Conservation (phyloP, 306 rosid species). For the Vachellia collinsii region DNA sequence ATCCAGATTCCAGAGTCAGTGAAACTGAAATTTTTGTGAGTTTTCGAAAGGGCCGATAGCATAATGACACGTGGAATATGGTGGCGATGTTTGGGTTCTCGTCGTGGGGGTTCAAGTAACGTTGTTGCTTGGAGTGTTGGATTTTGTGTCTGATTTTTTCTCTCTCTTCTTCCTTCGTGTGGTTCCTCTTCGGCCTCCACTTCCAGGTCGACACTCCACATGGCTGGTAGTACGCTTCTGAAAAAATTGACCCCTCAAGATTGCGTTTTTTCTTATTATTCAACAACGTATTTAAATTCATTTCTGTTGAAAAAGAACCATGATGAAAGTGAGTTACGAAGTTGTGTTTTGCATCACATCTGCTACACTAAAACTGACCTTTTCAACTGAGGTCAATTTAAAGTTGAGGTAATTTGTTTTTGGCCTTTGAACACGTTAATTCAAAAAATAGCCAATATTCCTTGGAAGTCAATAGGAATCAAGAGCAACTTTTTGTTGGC, state of each 20-base stretch:
- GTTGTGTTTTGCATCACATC: no score
- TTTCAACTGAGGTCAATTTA: no score
- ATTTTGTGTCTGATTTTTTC: background rate
- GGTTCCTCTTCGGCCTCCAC: background rate
- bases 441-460: background rate
- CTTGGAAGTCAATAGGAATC: background rate
- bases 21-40: constrained; percentile 31
- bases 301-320: background rate
- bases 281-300: background rate
- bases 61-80: constrained; percentile 42
- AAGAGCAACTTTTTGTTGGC: background rate
- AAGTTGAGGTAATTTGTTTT: no score
- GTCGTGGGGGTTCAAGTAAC: background rate
- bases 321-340: background rate
- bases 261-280: background rate
- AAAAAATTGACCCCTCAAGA: background rate
- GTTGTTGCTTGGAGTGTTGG: background rate
- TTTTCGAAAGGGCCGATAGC: constrained; percentile 30
- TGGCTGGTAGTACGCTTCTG: background rate
- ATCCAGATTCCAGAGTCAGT: constrained; percentile 51
- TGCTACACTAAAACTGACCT: no score
- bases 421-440: no score
- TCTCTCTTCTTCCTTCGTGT: background rate
- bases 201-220: background rate
- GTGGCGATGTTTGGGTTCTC: background rate